Evolutionary conservation across 805 yeast species (phyloP).

Genomic region (Clavispora fructus): DNA sequence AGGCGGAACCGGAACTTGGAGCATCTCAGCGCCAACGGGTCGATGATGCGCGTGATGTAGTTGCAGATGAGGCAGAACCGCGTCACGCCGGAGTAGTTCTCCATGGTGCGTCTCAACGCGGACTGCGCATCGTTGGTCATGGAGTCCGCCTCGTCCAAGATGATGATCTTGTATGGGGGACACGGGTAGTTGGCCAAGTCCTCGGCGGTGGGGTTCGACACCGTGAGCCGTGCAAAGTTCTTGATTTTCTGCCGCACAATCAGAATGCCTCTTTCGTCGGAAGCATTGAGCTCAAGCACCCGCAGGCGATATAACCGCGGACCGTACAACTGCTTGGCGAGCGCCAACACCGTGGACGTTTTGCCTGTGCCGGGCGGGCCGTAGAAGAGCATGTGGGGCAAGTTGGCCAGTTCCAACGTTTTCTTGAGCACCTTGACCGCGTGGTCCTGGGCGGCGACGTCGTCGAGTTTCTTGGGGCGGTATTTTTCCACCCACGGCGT

Average conservation of each 20-base stretch:
- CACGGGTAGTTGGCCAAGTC: slow-evolving; percentile 79
- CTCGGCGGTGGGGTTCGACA: slow-evolving; percentile 70
- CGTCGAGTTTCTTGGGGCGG: slow-evolving; percentile 83
- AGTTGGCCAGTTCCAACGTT: slow-evolving; percentile 72
- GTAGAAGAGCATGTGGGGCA: slow-evolving; percentile 88
- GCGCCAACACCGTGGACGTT: slow-evolving; percentile 80
- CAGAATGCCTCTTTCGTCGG: slow-evolving; percentile 87
- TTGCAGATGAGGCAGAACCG: slow-evolving; percentile 94
- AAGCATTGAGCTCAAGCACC: slow-evolving; percentile 80
- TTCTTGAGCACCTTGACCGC: slow-evolving; percentile 79
- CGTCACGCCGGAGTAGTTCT: slow-evolving; percentile 78
- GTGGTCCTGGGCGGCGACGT: slow-evolving; percentile 87
- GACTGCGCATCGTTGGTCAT: slow-evolving; percentile 97
- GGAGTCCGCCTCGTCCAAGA: slow-evolving; percentile 93
- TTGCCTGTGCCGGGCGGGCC: slow-evolving; percentile 96
- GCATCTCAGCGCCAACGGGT: slow-evolving; percentile 94
- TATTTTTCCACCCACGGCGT: slow-evolving; percentile 90
- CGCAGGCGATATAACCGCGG: slow-evolving; percentile 63
- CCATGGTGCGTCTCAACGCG: slow-evolving; percentile 93
- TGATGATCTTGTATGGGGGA: slow-evolving; percentile 92
- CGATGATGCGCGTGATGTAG: slow-evolving; percentile 93
- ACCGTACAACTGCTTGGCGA: slow-evolving; percentile 73
- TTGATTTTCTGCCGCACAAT: slow-evolving; percentile 83
- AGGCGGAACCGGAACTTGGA: slow-evolving; percentile 89
- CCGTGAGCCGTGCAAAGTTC: slow-evolving; percentile 78